Conservation (phyloP, 805 yeast genomes). For the Candida pseudoglaebosa region DNA sequence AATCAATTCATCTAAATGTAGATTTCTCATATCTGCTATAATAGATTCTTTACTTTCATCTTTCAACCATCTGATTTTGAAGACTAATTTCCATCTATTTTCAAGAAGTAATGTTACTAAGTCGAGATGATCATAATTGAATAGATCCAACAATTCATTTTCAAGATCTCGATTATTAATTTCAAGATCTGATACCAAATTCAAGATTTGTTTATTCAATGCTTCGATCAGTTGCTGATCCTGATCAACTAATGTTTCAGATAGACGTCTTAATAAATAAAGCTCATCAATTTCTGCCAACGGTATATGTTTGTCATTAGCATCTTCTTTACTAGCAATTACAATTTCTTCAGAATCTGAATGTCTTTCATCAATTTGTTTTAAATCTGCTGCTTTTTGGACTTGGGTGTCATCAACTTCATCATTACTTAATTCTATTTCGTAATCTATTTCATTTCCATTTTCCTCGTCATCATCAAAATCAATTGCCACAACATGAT, state of each 20-base stretch:
- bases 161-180: constrained; percentile 45
- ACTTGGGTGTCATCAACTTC: constrained; percentile 5
- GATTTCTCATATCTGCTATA: constrained; percentile 40
- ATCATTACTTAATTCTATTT: constrained; percentile 13
- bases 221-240: constrained; percentile 34
- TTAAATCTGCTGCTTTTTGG: not conserved
- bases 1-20: constrained; percentile 39
- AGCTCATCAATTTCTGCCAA: constrained; percentile 25
- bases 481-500: constrained; percentile 39
- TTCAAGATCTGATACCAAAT: constrained; percentile 34
- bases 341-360: not conserved
- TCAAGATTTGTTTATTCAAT: constrained; percentile 24
- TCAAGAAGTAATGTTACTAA: constrained; percentile 46
- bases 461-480: constrained; percentile 27
- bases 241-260: constrained; percentile 33
- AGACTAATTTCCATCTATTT: constrained; percentile 51
- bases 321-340: not conserved
- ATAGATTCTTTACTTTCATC: constrained; percentile 30
- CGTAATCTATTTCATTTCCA: constrained; percentile 22
- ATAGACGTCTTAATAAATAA: constrained; percentile 53
- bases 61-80: constrained; percentile 41
- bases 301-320: constrained; percentile 5
- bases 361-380: not conserved
- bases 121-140: constrained; percentile 49
- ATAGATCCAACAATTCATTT: constrained; percentile 46